Base-by-base conservation (phyloP, 1,139 yeast species). In the Pichia sp. region DNA sequence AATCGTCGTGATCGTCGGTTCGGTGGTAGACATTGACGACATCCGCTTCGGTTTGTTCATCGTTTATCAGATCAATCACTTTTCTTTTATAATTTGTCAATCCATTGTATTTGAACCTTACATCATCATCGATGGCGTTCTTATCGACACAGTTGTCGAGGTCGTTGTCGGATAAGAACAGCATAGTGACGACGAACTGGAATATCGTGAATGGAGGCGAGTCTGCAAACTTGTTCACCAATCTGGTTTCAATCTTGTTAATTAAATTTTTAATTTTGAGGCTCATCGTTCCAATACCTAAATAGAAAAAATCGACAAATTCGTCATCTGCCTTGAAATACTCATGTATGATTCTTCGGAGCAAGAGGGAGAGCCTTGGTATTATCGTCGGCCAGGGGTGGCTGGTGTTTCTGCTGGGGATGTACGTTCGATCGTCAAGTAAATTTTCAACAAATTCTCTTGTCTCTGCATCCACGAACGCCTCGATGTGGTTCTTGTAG, bases 131-230 rank as follows among this genome's bases (percentile, higher is more conserved):
- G 5, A 28, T 28, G 15, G 34, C 21, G 3, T 51, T 51, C 2
- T 42, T 4, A 21, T 44, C 50, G 15, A 46, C 36, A 28, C 31
- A 4, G 42, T 47, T 6, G 34, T 42, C 4, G 21, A 27, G 10
- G 47, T 43, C 4, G 30, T 34, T 10, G 48, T 14, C 2, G 4
- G 22, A 21, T 4, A 31, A 31, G n/a, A 50, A 48, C 3, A 38
- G 31, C n/a, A 55, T 12, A 1, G 47, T 33, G 4, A 44, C 22
- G 2, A 34, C 37, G 21, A 56, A 32, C 21, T 42, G 38, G 9
- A 12, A 21, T 5, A 56, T 52, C 3, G 58, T 56, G 33, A 51
- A 56, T 8, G 59, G 59, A 3, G 59, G 59, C 3, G 52, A 49
- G 4, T 22, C 30, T 4, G 19, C 4, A 24, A 56, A 54, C 10